Evolutionary conservation across 2,329 filamentous ascomycete genomes (phyloP), one percentile per base, ranked within the genome.

Genomic region (Pyrenochaeta sp.): DNA sequence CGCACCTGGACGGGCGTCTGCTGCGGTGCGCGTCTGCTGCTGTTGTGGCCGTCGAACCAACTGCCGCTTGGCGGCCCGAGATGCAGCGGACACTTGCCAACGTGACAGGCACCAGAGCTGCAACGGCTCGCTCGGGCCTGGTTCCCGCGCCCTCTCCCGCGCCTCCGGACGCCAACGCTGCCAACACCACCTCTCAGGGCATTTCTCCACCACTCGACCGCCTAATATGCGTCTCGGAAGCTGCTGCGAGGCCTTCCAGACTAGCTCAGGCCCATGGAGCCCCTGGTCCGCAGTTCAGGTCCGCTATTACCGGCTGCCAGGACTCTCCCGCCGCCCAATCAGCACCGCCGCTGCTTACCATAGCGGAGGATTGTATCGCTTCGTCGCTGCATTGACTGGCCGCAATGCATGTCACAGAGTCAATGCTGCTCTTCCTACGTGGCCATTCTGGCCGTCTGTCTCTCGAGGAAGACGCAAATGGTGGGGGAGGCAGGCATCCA

Each of bases 131-230:
- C 26, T 48, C 35, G 65, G 66, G 62, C 58, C 65, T 64, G 52
- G 31, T 48, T 50, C 49, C 63, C 61, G 61, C 57, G 35, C 44
- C 44, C 32, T 42, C 51, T 60, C 56, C 63, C 63, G 61, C 42
- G 52, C 53, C 53, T 44, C 56, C 64, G 55, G 63, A 60, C 57
- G 48, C 58, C 60, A 59, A 55, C 43, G 36, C 49, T 50, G 46
- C 55, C 54, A 52, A 56, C 50, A 44, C 44, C 47, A 52, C 54
- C 52, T 55, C 45, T 56, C 43, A 48, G 52, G 24, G 60, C 63
- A 67, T 65, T 70, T 67, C 61, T 65, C 66, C 66, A 63, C 67
- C 65, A 68, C 59, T 54, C 37, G 51, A 50, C 51, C 50, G 53
- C 46, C 46, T 55, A 60, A 52, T 50, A 28, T 51, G 56, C 50